Conservation (phyloP, 1,139 yeast genomes). For the Zygosaccharomyces pseudobailii region DNA sequence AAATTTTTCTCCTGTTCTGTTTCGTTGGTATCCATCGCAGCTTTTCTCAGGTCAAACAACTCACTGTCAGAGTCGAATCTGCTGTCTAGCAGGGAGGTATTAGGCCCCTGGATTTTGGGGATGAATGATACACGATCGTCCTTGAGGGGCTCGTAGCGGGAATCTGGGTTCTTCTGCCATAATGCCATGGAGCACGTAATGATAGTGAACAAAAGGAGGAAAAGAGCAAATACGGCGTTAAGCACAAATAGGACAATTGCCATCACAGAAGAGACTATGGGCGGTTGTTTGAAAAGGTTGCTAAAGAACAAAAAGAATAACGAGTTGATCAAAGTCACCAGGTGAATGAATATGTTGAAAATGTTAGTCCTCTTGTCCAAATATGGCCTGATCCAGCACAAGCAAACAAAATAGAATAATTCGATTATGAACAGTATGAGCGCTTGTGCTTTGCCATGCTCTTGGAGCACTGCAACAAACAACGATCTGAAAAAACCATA, state of each 20-base stretch:
- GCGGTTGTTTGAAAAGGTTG: conserved; percentile 76
- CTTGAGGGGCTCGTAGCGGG: conserved; percentile 92
- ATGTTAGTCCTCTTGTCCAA: conserved; percentile 93
- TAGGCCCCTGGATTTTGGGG: conserved; percentile 39
- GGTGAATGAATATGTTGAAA: conserved; percentile 80
- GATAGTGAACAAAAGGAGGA: conserved; percentile 77
- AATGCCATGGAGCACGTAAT: conserved; percentile 82
- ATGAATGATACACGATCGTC: conserved; percentile 94
- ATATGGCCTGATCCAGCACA: conserved; percentile 76
- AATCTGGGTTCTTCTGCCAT: conserved; percentile 87
- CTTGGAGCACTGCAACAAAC: conserved; percentile 82
- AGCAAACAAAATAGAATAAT: conserved; percentile 54
- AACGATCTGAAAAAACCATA: conserved; percentile 72
- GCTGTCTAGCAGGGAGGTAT: conserved; percentile 30
- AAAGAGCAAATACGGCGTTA: conserved; percentile 84
- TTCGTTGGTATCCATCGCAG: conserved; percentile 78
- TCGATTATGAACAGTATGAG: conserved; percentile 73
- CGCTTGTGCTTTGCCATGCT: conserved; percentile 75
- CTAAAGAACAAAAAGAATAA: conserved; percentile 87
- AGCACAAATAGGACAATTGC: conserved; percentile 87
- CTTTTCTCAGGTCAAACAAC: conserved; percentile 81
- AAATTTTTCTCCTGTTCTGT: conserved; percentile 32
- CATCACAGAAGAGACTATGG: conserved; percentile 82
- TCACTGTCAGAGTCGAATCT: conserved; percentile 61
- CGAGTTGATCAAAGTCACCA: conserved; percentile 76